Conservation (phyloP, 192 early-diverging fungal genomes). For the Rhizophagus clarus region DNA sequence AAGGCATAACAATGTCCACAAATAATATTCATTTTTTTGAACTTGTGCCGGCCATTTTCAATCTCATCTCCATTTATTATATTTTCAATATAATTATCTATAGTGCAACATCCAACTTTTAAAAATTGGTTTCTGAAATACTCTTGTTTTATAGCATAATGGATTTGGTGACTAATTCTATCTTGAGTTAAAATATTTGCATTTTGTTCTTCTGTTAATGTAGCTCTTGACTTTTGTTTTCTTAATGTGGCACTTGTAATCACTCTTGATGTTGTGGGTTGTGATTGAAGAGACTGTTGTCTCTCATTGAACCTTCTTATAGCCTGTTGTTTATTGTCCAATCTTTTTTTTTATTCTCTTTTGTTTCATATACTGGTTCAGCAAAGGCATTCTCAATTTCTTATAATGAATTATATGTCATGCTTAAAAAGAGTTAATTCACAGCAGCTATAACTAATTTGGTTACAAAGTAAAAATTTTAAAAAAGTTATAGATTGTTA, state of each 20-base stretch:
- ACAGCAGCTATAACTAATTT: no score
- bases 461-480: no score
- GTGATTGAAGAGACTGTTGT: no score
- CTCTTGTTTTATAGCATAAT: neutral
- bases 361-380: no score
- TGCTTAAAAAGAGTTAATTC: no score
- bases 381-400: no score
- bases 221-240: neutral
- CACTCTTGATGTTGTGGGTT: no score
- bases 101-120: neutral
- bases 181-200: neutral
- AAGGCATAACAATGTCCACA: neutral
- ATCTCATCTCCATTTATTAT: neutral
- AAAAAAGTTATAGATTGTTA: no score
- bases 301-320: no score
- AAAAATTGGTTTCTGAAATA: neutral
- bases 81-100: neutral
- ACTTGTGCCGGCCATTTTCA: neutral
- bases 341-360: no score
- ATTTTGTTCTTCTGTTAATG: neutral
- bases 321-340: no score
- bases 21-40: neutral
- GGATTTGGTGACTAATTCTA: neutral
- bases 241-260: neutral
- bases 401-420: no score